A percentile compares a stretch with the other conserved stretches of the same genome.
Evolutionary conservation across 345 rosid genomes (phyloP).

Genomic region (Cochlearia excelsa): DNA sequence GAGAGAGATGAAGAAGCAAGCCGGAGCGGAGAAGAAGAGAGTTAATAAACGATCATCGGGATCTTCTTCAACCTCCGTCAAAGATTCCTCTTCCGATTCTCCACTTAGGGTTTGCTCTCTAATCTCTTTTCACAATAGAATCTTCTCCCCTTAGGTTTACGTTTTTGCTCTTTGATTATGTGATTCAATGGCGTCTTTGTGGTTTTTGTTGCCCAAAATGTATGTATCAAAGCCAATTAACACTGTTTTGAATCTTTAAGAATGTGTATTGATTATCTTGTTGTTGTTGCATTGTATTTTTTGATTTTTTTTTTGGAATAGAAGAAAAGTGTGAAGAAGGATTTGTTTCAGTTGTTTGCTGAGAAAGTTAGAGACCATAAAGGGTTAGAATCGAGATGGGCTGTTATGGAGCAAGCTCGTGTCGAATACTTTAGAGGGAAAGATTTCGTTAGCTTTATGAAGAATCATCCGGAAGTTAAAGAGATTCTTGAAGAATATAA

Average conservation of each 20-base stretch:
- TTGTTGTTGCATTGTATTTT: slow-evolving; percentile 12
- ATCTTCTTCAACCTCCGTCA: slow-evolving; percentile 32
- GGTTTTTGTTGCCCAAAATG: too few relatives aligned
- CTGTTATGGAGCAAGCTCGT: slow-evolving; percentile 94
- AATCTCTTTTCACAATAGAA: slow-evolving; percentile 3
- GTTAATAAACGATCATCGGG: slow-evolving; percentile 58
- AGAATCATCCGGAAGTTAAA: slow-evolving; percentile 74
- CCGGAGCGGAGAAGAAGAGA: slow-evolving; percentile 90
- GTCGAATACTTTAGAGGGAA: slow-evolving; percentile 96
- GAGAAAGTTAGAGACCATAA: slow-evolving; percentile 98
- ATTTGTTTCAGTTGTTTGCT: slow-evolving; percentile 91
- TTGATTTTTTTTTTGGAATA: slow-evolving; percentile 11
- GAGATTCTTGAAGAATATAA: slow-evolving; percentile 70
- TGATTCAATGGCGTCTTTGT: too few relatives aligned
- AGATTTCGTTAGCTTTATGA: slow-evolving; percentile 75
- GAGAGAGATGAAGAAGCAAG: slow-evolving; percentile 65
- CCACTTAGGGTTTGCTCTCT: slow-evolving; percentile 64
- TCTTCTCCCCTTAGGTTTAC: slow-evolving; percentile 18
- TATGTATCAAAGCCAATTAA: too few relatives aligned
- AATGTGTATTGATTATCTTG: background rate
- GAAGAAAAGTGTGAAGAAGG: slow-evolving; percentile 88
- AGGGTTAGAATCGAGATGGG: slow-evolving; percentile 95
- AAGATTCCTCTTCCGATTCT: slow-evolving; percentile 66
- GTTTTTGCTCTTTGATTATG: background rate
- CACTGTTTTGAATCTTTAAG: too few relatives aligned